These are phyloP conservation scores for Monsonia emarginata DNA, from an alignment of 441 rosid genomes.

Conservation along the genomic window DNA sequence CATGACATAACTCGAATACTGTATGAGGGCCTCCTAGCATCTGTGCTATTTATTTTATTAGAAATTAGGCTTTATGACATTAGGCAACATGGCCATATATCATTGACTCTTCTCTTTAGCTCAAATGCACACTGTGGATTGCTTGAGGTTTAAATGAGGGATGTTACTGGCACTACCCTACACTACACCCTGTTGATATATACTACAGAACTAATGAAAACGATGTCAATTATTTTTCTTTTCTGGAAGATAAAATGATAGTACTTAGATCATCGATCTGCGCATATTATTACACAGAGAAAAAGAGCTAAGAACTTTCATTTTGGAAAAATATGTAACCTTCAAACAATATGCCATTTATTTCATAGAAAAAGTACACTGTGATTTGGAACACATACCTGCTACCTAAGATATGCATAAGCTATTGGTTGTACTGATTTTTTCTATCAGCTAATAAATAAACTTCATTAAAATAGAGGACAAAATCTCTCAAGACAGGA, in stretches of 20 bases:
- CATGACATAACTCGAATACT: no score
- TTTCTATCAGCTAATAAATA: no score
- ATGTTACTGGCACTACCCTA: background rate
- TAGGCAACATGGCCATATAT: background rate
- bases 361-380: no score
- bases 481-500: no score
- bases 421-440: no score
- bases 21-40: background rate
- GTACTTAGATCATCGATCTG: background rate
- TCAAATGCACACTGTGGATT: background rate
- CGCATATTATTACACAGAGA: background rate
- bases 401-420: no score
- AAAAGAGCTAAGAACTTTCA: background rate
- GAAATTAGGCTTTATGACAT: background rate
- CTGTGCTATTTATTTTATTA: background rate
- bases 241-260: background rate
- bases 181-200: background rate
- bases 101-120: background rate
- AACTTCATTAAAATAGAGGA: no score
- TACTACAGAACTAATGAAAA: background rate
- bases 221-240: background rate
- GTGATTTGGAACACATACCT: no score
- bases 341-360: background rate
- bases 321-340: background rate
- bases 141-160: background rate